phyloP scores from a whole-genome alignment of 495 filamentous ascomycete species.

The Terfezia claveryi region DNA sequence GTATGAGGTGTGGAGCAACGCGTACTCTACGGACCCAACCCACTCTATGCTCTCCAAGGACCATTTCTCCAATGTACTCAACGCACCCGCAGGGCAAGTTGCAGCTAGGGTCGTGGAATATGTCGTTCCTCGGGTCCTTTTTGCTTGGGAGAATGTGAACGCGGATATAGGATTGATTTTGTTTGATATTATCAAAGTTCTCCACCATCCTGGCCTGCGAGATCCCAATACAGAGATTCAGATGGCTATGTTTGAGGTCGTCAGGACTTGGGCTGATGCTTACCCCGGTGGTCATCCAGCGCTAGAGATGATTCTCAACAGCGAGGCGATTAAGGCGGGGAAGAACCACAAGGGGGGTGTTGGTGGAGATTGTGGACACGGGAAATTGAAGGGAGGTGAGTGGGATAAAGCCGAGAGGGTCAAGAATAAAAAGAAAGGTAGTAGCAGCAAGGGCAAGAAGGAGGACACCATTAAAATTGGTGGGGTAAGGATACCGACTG shows the following conservation, averaged over 20 bases:
- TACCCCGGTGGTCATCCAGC: conserved; percentile 36
- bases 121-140: conserved; percentile 63
- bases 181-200: conserved; percentile 49
- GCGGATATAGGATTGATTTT: conserved; percentile 60
- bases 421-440: conserved; percentile 13
- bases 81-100: conserved; percentile 65
- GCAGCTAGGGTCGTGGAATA: conserved; percentile 63
- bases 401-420: conserved; percentile 17
- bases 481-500: conserved; percentile 11
- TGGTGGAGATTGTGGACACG: conserved; percentile 10
- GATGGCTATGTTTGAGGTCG: conserved; percentile 61
- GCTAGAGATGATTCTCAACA: conserved; percentile 47
- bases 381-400: conserved; percentile 10
- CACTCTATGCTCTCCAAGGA: conserved; percentile 91
- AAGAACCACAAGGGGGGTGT: conserved; percentile 41
- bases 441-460: conserved; percentile 5
- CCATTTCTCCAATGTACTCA: conserved; percentile 84
- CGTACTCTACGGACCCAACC: conserved; percentile 69
- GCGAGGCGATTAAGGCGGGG: conserved; percentile 57
- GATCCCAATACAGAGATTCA: conserved; percentile 55
- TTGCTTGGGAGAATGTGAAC: conserved; percentile 71
- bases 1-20: conserved; percentile 76
- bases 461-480: conserved; percentile 12
- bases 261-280: conserved; percentile 51
- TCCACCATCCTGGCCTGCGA: conserved; percentile 73